Conservation (phyloP, 164 flowering plant species). For the Nymphaea colorata region DNA sequence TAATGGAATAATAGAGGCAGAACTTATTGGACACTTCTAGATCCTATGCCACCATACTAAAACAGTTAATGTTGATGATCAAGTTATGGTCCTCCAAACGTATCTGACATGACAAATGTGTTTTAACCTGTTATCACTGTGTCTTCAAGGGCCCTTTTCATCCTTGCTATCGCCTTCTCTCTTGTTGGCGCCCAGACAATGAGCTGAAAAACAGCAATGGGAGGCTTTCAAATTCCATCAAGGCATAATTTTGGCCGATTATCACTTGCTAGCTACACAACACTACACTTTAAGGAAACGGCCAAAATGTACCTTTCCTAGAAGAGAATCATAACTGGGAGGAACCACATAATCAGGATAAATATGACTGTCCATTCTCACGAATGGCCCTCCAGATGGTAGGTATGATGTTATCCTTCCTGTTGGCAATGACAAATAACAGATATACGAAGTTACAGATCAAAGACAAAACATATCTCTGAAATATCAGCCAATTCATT, state of each 20-base stretch:
- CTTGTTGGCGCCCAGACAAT: conserved; percentile 99
- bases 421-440: conserved; percentile 12
- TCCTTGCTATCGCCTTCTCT: conserved; percentile 89
- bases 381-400: conserved; percentile 98
- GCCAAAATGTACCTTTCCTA: conserved; percentile 57
- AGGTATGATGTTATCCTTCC: conserved; percentile 88
- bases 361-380: conserved; percentile 97
- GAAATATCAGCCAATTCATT: neutral
- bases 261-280: neutral
- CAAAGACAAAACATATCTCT: neutral
- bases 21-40: neutral
- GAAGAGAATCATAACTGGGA: conserved; percentile 94
- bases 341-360: conserved; percentile 97
- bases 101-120: neutral
- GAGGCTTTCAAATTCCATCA: neutral
- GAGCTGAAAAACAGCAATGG: conserved; percentile 36
- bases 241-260: neutral
- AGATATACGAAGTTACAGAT: neutral
- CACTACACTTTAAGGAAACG: neutral
- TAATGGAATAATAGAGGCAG: too few species aligned
- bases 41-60: neutral
- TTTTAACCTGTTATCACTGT: conserved; percentile 66
- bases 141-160: conserved; percentile 96
- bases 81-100: neutral
- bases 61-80: neutral